phyloP scores from a whole-genome alignment of 2,329 filamentous ascomycete genomes.

The Trichoderma simmonsii region DNA sequence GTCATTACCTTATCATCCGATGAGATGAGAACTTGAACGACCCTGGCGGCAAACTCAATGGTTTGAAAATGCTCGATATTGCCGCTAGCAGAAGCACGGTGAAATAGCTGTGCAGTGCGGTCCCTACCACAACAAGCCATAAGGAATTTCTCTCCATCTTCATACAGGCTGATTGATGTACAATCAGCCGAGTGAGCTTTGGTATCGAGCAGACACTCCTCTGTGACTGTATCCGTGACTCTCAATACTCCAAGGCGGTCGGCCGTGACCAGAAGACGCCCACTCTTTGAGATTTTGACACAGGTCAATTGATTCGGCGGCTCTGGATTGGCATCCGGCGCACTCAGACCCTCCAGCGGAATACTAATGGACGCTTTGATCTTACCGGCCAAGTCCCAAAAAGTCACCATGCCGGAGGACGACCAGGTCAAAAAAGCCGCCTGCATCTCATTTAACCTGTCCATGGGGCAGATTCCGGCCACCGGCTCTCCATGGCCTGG shows the following conservation, averaged over 20 bases:
- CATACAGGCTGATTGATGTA: conserved; percentile 72
- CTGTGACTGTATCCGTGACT: conserved; percentile 61
- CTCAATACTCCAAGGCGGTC: conserved; percentile 83
- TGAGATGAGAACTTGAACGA: conserved; percentile 71
- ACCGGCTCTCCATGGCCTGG: conserved; percentile 62
- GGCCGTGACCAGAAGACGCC: conserved; percentile 70
- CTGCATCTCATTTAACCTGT: conserved; percentile 55
- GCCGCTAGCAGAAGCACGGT: conserved; percentile 49
- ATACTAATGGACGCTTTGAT: conserved; percentile 63
- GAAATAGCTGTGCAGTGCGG: conserved; percentile 89
- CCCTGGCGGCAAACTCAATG: conserved; percentile 85
- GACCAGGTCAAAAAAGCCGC: conserved; percentile 90
- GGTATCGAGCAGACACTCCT: conserved; percentile 63
- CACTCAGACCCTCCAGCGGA: conserved; percentile 73
- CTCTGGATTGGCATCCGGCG: conserved; percentile 50
- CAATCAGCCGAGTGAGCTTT: conserved; percentile 88
- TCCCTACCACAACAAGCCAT: conserved; percentile 84
- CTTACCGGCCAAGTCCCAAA: conserved; percentile 76
- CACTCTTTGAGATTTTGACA: conserved; percentile 58
- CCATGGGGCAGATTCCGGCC: conserved; percentile 69
- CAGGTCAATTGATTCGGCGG: conserved; percentile 57
- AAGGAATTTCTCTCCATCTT: conserved; percentile 58
- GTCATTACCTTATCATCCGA: conserved; percentile 75
- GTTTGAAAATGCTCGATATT: conserved; percentile 81
- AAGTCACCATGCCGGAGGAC: conserved; percentile 70